Evolutionary conservation across 345 rosid genomes (phyloP).

Genomic region (Lagerstroemia speciosa): DNA sequence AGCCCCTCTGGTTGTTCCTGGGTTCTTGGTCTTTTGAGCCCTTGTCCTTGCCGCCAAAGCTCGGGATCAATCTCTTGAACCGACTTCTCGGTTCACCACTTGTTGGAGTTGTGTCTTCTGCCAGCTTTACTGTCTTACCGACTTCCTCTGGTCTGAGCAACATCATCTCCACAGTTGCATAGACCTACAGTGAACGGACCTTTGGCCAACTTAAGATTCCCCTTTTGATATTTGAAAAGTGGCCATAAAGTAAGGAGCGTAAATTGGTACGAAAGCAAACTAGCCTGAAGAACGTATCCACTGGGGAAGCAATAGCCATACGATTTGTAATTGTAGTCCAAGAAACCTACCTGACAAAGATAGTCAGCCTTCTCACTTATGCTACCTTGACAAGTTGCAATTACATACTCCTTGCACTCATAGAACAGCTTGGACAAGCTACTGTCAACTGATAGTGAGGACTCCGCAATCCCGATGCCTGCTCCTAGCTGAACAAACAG

Average conservation of each 20-base stretch:
- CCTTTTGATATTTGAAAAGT: neutral
- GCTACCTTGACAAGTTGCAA: slow-evolving; percentile 55
- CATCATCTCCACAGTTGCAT: slow-evolving; percentile 81
- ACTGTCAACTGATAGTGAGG: slow-evolving; percentile 37
- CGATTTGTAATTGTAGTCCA: neutral
- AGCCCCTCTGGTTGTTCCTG: slow-evolving; percentile 30
- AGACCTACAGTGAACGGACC: slow-evolving; percentile 37
- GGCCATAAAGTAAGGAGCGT: neutral
- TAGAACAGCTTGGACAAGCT: slow-evolving; percentile 59
- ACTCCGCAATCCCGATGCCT: slow-evolving; percentile 64
- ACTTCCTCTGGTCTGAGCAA: slow-evolving; percentile 62
- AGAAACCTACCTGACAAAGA: slow-evolving; percentile 61
- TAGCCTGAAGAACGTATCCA: neutral
- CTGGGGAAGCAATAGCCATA: neutral
- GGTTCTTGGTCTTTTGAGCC: slow-evolving; percentile 30
- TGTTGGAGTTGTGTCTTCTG: slow-evolving; percentile 13
- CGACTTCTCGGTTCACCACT: slow-evolving; percentile 42
- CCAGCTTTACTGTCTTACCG: slow-evolving; percentile 39
- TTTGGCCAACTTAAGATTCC: neutral
- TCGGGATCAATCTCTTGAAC: slow-evolving; percentile 56
- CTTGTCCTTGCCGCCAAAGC: slow-evolving; percentile 59
- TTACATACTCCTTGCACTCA: slow-evolving; percentile 77
- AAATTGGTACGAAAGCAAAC: neutral
- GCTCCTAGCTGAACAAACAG: slow-evolving; percentile 46
- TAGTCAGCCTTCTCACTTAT: slow-evolving; percentile 64